Base-by-base conservation (phyloP, 1,139 yeast species). In the Taphrina populina region DNA sequence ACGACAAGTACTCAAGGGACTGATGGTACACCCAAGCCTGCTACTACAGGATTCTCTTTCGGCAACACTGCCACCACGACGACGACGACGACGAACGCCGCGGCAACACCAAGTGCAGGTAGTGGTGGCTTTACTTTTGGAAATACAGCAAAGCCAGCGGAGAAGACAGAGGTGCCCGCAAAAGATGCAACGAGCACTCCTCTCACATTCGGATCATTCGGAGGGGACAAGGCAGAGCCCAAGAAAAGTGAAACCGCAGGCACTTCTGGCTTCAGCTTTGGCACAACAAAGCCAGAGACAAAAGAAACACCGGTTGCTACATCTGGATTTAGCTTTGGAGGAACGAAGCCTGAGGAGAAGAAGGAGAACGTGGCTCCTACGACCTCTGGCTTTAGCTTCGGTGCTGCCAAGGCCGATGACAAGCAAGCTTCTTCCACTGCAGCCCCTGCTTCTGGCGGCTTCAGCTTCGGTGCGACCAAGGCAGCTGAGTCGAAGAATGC, bases 401-500 rank as follows among this genome's bases (percentile, higher is more conserved):
- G 52, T 6, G 29, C 17, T 6, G 35, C 46, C 15, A 55, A 34
- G 30, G 39, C 24, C 17, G 43, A 21, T 8, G 15, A 23, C 44
- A 39, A 32, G 40, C 23, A 10, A 15, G 33, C 11, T 10, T 30
- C 30, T 23, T n/a, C n/a, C n/a, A n/a, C 27, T 8, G 17, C 24
- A 4, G 21, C 27, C 10, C 15, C 33, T 7, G 10, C 55, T 13
- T 10, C 52, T 6, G 19, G 32, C 8, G 19, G 34, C 1, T 46
- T 40, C 49, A 13, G 35, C n/a, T 45, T 46, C 23, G 54, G 63
- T n/a, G 57, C 61, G 8, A 62, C 47, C 7, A 63, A 59, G 30
- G 62, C 64, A 47, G 64, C 64, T 23, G 66, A 60, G 33, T 67
- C 62, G 37, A 61, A 66, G n/a, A 52, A 21, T 13, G 51, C 53